Conservation (phyloP, 352 stramenopile species). For the Phytophthora rubi region DNA sequence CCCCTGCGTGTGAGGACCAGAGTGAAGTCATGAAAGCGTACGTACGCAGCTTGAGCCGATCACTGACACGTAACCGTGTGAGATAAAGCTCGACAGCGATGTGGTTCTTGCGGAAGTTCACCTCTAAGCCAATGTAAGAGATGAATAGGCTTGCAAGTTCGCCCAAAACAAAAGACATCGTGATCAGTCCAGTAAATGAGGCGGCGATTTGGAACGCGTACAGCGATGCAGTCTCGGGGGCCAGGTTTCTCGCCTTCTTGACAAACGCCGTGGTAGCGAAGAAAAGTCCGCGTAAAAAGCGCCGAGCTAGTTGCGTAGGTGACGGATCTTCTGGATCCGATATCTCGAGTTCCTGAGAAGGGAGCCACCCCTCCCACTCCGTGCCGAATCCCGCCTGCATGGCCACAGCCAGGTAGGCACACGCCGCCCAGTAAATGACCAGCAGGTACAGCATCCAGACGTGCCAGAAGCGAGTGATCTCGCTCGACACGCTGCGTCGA, state of each 20-base stretch:
- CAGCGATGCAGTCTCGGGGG: conserved; percentile 30
- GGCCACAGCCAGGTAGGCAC: conserved; percentile 52
- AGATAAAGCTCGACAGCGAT: conserved; percentile 55
- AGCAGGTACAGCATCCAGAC: conserved; percentile 65
- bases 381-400: conserved; percentile 47
- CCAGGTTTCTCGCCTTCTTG: conserved; percentile 54
- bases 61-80: conserved; percentile 37
- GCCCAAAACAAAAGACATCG: conserved; percentile 59
- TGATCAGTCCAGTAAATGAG: conserved; percentile 45
- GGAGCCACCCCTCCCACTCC: conserved; percentile 61
- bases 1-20: conserved; percentile 59
- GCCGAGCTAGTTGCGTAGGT: conserved; percentile 30
- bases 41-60: conserved; percentile 33
- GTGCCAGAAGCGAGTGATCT: conserved; percentile 57
- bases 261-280: conserved; percentile 47
- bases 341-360: conserved; percentile 40
- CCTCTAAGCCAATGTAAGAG: conserved; percentile 56
- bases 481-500: conserved; percentile 54
- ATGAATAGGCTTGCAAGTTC: conserved; percentile 57
- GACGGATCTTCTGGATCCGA: conserved; percentile 34
- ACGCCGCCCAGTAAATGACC: conserved; percentile 67
- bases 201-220: conserved; percentile 49
- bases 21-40: conserved; percentile 52
- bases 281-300: conserved; percentile 51
- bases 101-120: conserved; percentile 62